Conservation (phyloP, 192 early-diverging fungal genomes). For the Chytriomyces sp. region DNA sequence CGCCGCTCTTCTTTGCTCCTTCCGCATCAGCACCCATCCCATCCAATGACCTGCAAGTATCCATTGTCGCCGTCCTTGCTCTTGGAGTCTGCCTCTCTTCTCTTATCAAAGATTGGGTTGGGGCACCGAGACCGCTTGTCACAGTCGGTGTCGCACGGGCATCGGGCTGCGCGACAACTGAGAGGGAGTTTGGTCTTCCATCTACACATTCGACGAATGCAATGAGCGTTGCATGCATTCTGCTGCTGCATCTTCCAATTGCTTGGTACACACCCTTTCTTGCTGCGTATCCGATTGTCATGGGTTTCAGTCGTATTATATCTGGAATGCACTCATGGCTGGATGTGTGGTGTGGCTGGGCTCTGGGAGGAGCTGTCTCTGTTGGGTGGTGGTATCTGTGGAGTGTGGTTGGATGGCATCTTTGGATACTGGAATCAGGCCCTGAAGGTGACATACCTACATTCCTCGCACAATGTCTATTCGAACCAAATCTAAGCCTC, state of each 20-base stretch:
- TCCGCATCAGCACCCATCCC: not conserved
- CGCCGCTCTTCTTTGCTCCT: slow-evolving; percentile 67
- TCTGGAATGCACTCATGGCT: slow-evolving; percentile 88
- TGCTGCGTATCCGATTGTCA: slow-evolving; percentile 61
- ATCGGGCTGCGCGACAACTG: slow-evolving; percentile 61
- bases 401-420: slow-evolving; percentile 33
- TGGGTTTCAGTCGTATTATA: slow-evolving; percentile 78
- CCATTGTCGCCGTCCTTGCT: slow-evolving; percentile 22
- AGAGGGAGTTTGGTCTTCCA: slow-evolving; percentile 90
- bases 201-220: slow-evolving; percentile 88
- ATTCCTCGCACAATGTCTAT: not conserved
- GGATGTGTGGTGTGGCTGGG: slow-evolving; percentile 73
- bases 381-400: slow-evolving; percentile 60
- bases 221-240: slow-evolving; percentile 70
- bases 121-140: slow-evolving; percentile 81
- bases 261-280: not conserved
- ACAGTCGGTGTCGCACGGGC: slow-evolving; percentile 74
- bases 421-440: slow-evolving; percentile 11
- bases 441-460: not conserved
- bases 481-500: not conserved
- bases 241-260: slow-evolving; percentile 18
- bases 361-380: slow-evolving; percentile 66
- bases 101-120: slow-evolving; percentile 76
- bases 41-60: not conserved
- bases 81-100: slow-evolving; percentile 2